Evolutionary conservation across 225 moss, liverwort and hornwort species (phyloP).

Genomic region (Rhytidiadelphus loreus): DNA sequence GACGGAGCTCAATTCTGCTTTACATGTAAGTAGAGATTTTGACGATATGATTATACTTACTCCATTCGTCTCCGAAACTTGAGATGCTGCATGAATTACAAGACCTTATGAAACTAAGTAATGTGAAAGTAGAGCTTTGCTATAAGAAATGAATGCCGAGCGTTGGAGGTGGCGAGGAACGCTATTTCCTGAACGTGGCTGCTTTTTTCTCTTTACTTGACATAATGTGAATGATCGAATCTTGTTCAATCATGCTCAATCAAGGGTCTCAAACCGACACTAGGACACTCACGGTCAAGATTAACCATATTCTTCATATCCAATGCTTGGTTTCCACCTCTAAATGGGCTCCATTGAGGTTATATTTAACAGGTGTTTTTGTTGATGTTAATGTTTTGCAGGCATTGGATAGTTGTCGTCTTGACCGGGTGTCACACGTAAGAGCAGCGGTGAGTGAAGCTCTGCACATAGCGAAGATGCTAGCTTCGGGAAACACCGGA

Average conservation of each 20-base stretch:
- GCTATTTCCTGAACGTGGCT: too few species aligned
- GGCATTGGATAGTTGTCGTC: conserved; percentile 66
- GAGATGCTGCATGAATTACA: neutral
- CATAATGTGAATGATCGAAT: too few species aligned
- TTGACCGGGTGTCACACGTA: conserved; percentile 64
- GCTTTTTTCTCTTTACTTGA: neutral
- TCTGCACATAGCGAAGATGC: conserved; percentile 52
- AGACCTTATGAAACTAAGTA: neutral
- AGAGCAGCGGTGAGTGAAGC: conserved; percentile 60
- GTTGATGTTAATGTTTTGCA: neutral
- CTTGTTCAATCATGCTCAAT: too few species aligned
- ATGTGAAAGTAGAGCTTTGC: neutral
- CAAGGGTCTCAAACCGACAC: neutral
- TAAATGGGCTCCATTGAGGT: neutral
- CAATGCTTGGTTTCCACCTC: neutral
- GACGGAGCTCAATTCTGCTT: conserved; percentile 39
- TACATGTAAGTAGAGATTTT: conserved; percentile 9
- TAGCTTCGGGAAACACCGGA: conserved; percentile 8
- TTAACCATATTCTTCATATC: neutral
- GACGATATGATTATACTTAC: neutral
- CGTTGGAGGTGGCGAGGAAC: neutral
- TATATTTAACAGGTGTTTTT: neutral
- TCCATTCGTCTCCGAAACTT: too few species aligned
- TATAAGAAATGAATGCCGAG: neutral
- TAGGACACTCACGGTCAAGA: neutral